A percentile compares a stretch with the other conserved stretches of the same genome.
Conservation (phyloP, 2,329 filamentous ascomycete species). For the Ascochyta fabae region DNA sequence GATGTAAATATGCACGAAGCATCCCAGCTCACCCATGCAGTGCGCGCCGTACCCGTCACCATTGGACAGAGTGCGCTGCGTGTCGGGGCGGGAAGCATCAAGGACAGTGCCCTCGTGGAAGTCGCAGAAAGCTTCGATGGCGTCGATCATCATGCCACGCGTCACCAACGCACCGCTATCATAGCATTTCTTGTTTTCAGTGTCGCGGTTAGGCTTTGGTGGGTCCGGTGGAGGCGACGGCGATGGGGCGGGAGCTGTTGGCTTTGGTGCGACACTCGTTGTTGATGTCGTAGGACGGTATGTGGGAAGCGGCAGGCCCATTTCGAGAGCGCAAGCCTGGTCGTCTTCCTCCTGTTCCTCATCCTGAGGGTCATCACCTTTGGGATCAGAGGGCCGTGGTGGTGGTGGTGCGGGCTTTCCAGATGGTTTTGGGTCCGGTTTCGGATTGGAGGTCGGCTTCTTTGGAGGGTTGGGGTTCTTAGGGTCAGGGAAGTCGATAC, state of each 20-base stretch:
- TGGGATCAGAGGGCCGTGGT: too few species aligned
- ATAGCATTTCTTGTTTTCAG: background rate
- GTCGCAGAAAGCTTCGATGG: background rate
- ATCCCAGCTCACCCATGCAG: background rate
- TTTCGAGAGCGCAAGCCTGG: too few species aligned
- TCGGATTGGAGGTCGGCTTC: too few species aligned
- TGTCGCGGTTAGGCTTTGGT: background rate
- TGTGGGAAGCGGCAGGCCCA: too few species aligned
- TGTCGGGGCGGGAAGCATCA: too few species aligned
- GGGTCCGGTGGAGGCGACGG: background rate
- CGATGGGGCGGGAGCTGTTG: background rate
- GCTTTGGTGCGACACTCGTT: background rate
- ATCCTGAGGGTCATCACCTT: too few species aligned
- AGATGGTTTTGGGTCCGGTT: too few species aligned
- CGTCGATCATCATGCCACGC: conserved; percentile 3
- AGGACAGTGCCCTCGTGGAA: background rate
- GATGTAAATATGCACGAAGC: background rate
- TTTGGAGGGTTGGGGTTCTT: too few species aligned
- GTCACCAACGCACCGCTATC: background rate
- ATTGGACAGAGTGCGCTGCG: background rate
- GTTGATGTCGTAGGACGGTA: background rate
- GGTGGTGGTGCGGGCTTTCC: too few species aligned
- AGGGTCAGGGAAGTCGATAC: too few species aligned
- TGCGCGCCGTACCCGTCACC: background rate
- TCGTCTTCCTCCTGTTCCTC: background rate